Evolutionary conservation across 192 early-diverging fungal species (phyloP), one percentile per base, ranked within the genome.

Genomic region (Coemansia erecta): DNA sequence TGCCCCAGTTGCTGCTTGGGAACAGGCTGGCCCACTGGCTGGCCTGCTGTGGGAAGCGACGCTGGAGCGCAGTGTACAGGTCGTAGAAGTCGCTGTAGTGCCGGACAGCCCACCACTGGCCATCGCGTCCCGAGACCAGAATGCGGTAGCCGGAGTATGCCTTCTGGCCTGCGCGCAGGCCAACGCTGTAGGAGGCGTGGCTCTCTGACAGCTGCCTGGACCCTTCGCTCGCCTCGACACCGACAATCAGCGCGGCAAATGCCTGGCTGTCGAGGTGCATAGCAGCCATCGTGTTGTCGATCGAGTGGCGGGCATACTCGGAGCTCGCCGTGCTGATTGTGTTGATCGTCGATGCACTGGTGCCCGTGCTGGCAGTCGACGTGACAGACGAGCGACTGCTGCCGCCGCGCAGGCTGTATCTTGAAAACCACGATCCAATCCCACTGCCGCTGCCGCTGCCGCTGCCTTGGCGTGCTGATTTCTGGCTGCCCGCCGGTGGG

Each of bases 41-140:
- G 11, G 61, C 44, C 17, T 56, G 65, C 40, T 67, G 54, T 8
- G 68, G 66, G 58, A 61, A 68, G 22, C 45, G 66, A 42, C 71
- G 66, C 18, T 59, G 56, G 17, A 81, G 58, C 17, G 51, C 52
- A 0, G 28, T 21, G 50, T 43, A 68, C 19, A 81, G 70, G 13
- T 81, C 65, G 61, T 75, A 43, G 55, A 81, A 81, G 59, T 81
- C 79, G 61, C 66, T 70, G 64, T 73, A 81, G 37, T 64, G 60
- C 8, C 73, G 66, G 26, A 64, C 47, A 12, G 50, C 67, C 79
- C 79, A 81, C 63, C 66, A 68, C 53, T 81, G 79, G 11, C 69
- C 63, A 11, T 63, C 64, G 40, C 70, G 70, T 3, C 70, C 69
- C 41, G 79, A 76, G 5, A 76, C 79, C 51, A 81, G 63, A 10